Conservation (phyloP, 75 land plant genomes). For the Pinus tabuliformis region DNA sequence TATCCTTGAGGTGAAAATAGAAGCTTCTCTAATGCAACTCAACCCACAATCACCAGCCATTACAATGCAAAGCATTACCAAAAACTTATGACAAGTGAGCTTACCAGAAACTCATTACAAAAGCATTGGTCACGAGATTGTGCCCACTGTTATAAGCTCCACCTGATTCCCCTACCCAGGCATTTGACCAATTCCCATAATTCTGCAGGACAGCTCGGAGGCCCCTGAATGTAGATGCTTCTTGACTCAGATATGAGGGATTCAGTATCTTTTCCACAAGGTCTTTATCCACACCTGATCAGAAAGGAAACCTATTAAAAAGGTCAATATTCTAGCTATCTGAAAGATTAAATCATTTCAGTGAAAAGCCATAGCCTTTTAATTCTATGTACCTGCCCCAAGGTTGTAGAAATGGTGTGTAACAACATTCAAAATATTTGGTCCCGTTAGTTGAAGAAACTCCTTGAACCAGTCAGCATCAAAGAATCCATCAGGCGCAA, state of each 20-base stretch:
- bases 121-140: constrained; percentile 59
- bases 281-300: constrained; percentile 52
- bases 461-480: constrained; percentile 48
- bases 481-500: constrained; percentile 91
- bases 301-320: too few species aligned
- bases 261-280: constrained; percentile 59
- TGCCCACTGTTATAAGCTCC: constrained; percentile 95
- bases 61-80: too few species aligned
- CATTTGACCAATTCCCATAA: constrained; percentile 48
- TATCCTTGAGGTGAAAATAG: too few species aligned
- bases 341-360: too few species aligned
- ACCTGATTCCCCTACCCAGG: constrained; percentile 95
- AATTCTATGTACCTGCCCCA: constrained; percentile 60
- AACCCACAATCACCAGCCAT: too few species aligned
- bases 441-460: constrained; percentile 72
- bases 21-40: too few species aligned
- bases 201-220: constrained; percentile 20
- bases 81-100: neutral
- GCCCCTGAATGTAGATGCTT: constrained; percentile 31
- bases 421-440: constrained; percentile 50
- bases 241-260: constrained; percentile 43
- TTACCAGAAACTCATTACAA: constrained; percentile 85
- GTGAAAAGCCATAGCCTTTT: too few species aligned
- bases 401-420: constrained; percentile 91
- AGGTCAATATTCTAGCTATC: too few species aligned